Conservation (phyloP, 805 yeast genomes). For the Candida vaughaniae region DNA sequence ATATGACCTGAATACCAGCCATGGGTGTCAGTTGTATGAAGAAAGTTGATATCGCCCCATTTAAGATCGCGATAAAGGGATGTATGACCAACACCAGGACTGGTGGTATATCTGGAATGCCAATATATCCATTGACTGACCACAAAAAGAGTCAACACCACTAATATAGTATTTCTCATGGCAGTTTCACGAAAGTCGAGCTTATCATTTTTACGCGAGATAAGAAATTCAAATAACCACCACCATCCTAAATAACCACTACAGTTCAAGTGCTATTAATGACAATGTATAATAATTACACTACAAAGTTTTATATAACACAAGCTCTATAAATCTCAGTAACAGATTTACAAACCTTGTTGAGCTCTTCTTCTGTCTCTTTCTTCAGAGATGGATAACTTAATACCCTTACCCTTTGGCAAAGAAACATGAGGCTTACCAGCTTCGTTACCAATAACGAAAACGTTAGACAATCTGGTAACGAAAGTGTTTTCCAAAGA, state of each 20-base stretch:
- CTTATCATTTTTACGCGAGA: too few relatives aligned
- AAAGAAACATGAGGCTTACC: slow-evolving; percentile 41
- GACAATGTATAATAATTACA: too few relatives aligned
- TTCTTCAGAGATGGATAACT: slow-evolving; percentile 42
- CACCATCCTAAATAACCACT: too few relatives aligned
- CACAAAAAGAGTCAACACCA: too few relatives aligned
- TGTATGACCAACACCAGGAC: neutral
- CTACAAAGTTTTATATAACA: too few relatives aligned
- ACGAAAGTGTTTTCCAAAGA: slow-evolving; percentile 42
- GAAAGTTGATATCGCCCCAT: slow-evolving; percentile 75
- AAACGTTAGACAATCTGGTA: slow-evolving; percentile 42
- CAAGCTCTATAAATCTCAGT: too few relatives aligned
- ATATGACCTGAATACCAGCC: slow-evolving; percentile 94
- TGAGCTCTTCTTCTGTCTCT: slow-evolving; percentile 47
- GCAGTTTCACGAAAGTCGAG: too few relatives aligned
- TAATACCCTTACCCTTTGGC: slow-evolving; percentile 47
- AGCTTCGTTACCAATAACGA: slow-evolving; percentile 42
- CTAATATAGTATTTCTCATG: too few relatives aligned
- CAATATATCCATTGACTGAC: too few relatives aligned
- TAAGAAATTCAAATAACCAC: too few relatives aligned
- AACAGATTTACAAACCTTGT: slow-evolving; percentile 20
- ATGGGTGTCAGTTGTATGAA: slow-evolving; percentile 96
- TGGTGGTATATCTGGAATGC: too few relatives aligned
- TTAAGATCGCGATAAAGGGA: slow-evolving; percentile 42
- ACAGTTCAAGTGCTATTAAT: too few relatives aligned